Evolutionary conservation across 805 yeast genomes (phyloP).

Genomic region (Teunomyces lycoperdinae): DNA sequence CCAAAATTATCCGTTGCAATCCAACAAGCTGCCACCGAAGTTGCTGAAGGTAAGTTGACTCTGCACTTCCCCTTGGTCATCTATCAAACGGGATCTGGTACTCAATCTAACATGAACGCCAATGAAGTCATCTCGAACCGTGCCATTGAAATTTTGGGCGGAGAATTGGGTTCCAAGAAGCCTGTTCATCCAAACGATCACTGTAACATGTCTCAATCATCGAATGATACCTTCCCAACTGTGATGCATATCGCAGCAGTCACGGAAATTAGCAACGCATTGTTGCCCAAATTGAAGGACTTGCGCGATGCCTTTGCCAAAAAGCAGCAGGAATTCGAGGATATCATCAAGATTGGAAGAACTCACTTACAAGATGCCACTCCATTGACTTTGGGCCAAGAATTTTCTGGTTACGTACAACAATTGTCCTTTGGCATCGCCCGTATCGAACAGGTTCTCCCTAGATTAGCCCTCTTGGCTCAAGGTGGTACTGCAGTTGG

Average conservation of each 20-base stretch:
- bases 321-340: constrained; percentile 30
- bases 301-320: constrained; percentile 30
- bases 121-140: constrained; percentile 39
- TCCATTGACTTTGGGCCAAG: constrained; percentile 40
- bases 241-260: constrained; percentile 44
- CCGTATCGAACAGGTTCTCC: constrained; percentile 30
- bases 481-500: constrained; percentile 45
- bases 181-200: constrained; percentile 42
- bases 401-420: constrained; percentile 38
- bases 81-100: constrained; percentile 41
- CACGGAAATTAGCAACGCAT: constrained; percentile 25
- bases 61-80: constrained; percentile 42
- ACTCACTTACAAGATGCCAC: constrained; percentile 43
- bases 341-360: constrained; percentile 39
- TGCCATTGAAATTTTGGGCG: constrained; percentile 39
- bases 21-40: constrained; percentile 36
- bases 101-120: constrained; percentile 41
- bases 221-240: constrained; percentile 40
- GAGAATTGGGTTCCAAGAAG: constrained; percentile 33
- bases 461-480: constrained; percentile 33
- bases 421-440: constrained; percentile 35
- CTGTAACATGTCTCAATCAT: constrained; percentile 38
- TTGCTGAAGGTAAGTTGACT: constrained; percentile 36
- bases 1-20: constrained; percentile 31
- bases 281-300: constrained; percentile 32